Base-by-base conservation (phyloP, 179 eudicot genomes). In the Beta macrorhiza region DNA sequence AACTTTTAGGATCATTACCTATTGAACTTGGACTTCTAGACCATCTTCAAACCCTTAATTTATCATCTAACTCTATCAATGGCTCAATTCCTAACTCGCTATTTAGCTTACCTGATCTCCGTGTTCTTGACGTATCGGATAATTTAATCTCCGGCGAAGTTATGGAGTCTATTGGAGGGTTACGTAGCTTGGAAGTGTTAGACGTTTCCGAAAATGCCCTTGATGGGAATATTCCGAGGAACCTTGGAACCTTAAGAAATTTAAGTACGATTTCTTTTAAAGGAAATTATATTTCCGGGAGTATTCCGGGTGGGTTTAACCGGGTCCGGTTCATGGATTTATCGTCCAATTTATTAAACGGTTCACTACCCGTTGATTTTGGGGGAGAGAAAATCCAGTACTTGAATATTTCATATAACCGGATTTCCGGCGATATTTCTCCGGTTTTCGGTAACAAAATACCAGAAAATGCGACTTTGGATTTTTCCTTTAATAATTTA, bases 401-500 rank as follows among this genome's bases (percentile, higher is more conserved):
- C 17, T 76, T 95, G 1, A 92, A 93, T 47, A 49, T 90, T 1
- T 95, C 99, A 0, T 85, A 82, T 67, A 95, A 95, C 82, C 78
- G 89, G 12, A 63, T 95, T 3, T 87, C 92, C 78, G 97, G 98
- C 45, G 82, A 89, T 10, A 92, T 95, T 44, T 89, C 98, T 13
- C 82, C 81, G 56, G 87, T 85, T 25, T 93, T 95, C 37, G 89
- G 88, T 0, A 70, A 20, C 29, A 73, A 73, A 25, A 82, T 93
- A 1, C 95, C 97, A 1, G 76, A 79, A 37, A 90, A 90, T 44
- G 91, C 93, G 9, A 90, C 90, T 0, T 71, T 95, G 1, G 99
- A 93, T 87, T 86, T 95, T 58, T 93, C 99, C 0, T 89, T 77
- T 85, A 95, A 95, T 72, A 92, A 93, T 58, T 62, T 95, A 63